phyloP scores from a whole-genome alignment of 352 stramenopile species.

The Phytophthora meadii region DNA sequence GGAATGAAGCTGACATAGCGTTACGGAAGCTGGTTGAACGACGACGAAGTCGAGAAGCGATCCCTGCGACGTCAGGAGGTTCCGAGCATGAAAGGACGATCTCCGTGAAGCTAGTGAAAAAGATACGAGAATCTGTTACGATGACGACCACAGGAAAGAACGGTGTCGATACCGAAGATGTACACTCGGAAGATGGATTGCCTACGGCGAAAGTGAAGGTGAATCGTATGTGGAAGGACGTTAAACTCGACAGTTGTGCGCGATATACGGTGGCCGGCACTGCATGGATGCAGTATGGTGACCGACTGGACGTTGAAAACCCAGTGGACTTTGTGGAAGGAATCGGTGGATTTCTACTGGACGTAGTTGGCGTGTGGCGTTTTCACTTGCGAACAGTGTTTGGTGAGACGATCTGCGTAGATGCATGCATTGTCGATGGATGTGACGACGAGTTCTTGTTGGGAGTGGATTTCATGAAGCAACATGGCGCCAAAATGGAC shows the following conservation, averaged over 20 bases:
- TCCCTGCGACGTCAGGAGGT: too few species aligned
- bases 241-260: background rate
- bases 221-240: too few species aligned
- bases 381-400: background rate
- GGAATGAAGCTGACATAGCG: too few species aligned
- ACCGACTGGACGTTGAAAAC: background rate
- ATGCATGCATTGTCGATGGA: background rate
- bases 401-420: background rate
- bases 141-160: too few species aligned
- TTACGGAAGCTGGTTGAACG: too few species aligned
- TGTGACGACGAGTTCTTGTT: conserved; percentile 1
- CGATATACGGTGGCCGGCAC: background rate
- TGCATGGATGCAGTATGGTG: conserved; percentile 7
- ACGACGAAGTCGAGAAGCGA: too few species aligned
- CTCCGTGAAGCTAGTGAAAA: too few species aligned
- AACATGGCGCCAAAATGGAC: background rate
- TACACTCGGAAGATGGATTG: too few species aligned
- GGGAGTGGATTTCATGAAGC: background rate
- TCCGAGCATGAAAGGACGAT: too few species aligned
- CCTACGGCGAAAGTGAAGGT: too few species aligned
- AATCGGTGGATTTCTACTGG: background rate
- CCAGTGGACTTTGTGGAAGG: conserved; percentile 2
- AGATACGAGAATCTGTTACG: too few species aligned
- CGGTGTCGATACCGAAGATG: too few species aligned
- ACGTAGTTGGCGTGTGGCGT: background rate